Conservation (phyloP, 2,329 filamentous ascomycete species). For the Colletotrichum scovillei region DNA sequence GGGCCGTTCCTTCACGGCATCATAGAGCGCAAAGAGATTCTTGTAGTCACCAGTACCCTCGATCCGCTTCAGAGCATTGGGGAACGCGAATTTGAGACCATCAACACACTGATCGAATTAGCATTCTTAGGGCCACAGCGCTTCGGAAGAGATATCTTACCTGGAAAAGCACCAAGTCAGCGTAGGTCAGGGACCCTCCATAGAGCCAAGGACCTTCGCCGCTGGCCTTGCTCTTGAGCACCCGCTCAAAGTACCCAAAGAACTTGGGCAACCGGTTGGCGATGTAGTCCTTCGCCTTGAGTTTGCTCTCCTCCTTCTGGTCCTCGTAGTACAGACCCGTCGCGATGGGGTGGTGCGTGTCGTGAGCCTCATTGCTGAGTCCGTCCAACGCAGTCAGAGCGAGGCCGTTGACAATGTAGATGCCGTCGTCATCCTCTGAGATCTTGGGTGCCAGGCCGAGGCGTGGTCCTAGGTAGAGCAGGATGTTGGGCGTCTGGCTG, state of each 20-base stretch:
- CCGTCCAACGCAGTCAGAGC: conserved; percentile 77
- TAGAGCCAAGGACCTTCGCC: conserved; percentile 74
- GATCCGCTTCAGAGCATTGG: conserved; percentile 69
- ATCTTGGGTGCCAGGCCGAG: conserved; percentile 66
- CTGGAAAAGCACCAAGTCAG: conserved; percentile 80
- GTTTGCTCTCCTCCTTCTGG: conserved; percentile 75
- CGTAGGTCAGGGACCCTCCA: conserved; percentile 73
- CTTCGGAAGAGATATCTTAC: conserved; percentile 50
- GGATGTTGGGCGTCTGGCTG: conserved; percentile 78
- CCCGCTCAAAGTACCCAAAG: conserved; percentile 75
- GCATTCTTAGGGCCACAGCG: neutral
- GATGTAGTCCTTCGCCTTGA: conserved; percentile 67
- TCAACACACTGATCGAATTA: conserved; percentile 58
- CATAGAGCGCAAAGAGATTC: conserved; percentile 72
- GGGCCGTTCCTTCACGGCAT: conserved; percentile 70
- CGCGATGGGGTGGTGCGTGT: conserved; percentile 79
- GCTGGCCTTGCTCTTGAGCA: conserved; percentile 68
- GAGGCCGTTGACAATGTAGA: conserved; percentile 71
- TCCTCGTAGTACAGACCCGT: conserved; percentile 75
- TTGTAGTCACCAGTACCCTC: conserved; percentile 67
- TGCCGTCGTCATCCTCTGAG: conserved; percentile 52
- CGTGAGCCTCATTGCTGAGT: conserved; percentile 77
- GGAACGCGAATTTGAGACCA: conserved; percentile 75
- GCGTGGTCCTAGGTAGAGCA: conserved; percentile 74
- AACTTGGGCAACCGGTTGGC: conserved; percentile 77